Conservation (phyloP, 805 yeast genomes). For the Metschnikowia aberdeeniae region DNA sequence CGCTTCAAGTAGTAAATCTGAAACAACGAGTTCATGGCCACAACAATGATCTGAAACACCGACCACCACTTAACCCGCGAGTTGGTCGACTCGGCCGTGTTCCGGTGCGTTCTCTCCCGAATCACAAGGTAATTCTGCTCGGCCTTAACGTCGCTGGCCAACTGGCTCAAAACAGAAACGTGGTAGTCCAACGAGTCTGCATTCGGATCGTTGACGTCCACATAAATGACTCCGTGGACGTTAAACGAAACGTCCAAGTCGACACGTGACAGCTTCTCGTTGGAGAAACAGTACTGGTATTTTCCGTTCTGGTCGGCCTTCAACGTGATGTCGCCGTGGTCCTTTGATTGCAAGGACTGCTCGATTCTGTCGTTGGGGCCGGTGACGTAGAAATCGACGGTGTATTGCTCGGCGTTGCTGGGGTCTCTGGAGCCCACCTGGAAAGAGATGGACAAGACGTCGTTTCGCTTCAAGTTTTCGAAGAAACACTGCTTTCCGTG, state of each 20-base stretch:
- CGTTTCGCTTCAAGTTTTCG: constrained; percentile 77
- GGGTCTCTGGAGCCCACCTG: constrained; percentile 92
- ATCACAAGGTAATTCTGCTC: constrained; percentile 92
- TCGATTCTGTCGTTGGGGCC: constrained; percentile 46
- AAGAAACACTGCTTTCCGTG: constrained; percentile 84
- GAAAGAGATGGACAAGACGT: constrained; percentile 81
- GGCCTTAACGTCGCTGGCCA: constrained; percentile 82
- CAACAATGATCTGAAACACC: constrained; percentile 81
- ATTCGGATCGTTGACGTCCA: constrained; percentile 73
- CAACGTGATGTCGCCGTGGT: constrained; percentile 77
- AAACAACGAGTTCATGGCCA: constrained; percentile 80
- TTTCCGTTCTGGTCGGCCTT: constrained; percentile 68
- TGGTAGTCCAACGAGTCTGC: constrained; percentile 80
- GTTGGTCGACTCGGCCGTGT: constrained; percentile 96
- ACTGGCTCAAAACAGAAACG: constrained; percentile 66
- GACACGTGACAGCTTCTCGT: constrained; percentile 65
- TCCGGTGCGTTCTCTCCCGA: constrained; percentile 96
- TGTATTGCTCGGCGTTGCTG: constrained; percentile 59
- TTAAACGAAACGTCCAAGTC: constrained; percentile 94
- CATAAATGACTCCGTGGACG: constrained; percentile 86
- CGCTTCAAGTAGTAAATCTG: constrained; percentile 92
- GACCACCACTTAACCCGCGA: constrained; percentile 99
- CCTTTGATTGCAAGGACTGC: constrained; percentile 48
- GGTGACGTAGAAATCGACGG: constrained; percentile 54
- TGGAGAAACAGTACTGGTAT: constrained; percentile 85